Base-by-base conservation (phyloP, 1,284 basidiomycete species). In the Microbotryum lychnidis-dioicae region DNA sequence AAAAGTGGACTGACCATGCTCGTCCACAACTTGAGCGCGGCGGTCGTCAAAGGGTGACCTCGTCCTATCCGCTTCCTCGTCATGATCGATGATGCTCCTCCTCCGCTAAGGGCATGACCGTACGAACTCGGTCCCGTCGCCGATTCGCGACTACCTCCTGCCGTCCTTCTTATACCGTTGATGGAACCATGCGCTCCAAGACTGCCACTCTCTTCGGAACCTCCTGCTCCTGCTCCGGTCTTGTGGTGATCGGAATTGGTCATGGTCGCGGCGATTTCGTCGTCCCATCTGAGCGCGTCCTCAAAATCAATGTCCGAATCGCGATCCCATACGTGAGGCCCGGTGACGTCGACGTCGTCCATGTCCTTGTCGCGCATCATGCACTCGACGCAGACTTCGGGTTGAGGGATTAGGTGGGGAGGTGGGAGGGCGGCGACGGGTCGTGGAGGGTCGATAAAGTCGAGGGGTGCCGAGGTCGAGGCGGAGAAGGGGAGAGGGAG, bases 291-390 rank as follows among this genome's bases (percentile, higher is more conserved):
- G 67, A 86, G 78, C 33, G 94, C 79, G 52, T 97, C 91, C 51
- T 89, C 83, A 67, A 84, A 94, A 46, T 82, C 79, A 8, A 80
- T 83, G 74, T 98, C 94, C 73, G 89, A 92, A 70, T 87, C 86
- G 45, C 96, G 81, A 1, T 89, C 91, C 94, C 94, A 98, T 18
- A 89, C 81, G 1, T 91, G 90, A 6, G 86, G 83, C 33, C 86
- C 85, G 2, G 85, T 82, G 25, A 97, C 94, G 73, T 87, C 82
- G 31, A 98, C 90, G 75, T 97, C 94, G 44, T 88, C 91, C 87
- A 98, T 91, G 74, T 98, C 94, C 73, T 94, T 86, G 77, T 98
- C 94, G 50, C 94, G 86, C 94, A 98, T 98, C 72, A 96, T 90
- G 75, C 94, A 98, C 77, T 98, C 94, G 54, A 97, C 80, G 72